Evolutionary conservation across 2,329 filamentous ascomycete species (phyloP).

Genomic region (Xylariaceae sp.): DNA sequence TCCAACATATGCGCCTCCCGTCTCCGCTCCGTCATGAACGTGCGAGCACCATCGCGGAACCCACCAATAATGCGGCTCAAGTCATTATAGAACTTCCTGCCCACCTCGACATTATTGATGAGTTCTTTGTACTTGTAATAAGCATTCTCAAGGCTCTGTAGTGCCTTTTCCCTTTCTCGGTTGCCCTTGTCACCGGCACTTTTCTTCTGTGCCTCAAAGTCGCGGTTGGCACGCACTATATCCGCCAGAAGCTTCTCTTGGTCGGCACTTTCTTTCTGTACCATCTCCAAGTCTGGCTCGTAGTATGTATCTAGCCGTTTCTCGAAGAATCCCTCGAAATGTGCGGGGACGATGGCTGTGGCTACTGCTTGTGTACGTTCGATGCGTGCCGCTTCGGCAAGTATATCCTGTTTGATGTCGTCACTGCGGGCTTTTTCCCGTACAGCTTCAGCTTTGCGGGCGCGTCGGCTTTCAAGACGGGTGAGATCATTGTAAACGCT

Average conservation of each 20-base stretch:
- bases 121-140: constrained; percentile 98
- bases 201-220: constrained; percentile 70
- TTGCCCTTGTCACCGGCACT: constrained; percentile 59
- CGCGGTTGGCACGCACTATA: constrained; percentile 70
- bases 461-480: constrained; percentile 74
- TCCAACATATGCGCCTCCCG: constrained; percentile 70
- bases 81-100: constrained; percentile 96
- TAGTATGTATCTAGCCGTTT: constrained; percentile 71
- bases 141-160: constrained; percentile 85
- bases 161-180: constrained; percentile 73
- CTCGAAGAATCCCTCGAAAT: constrained; percentile 91
- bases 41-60: constrained; percentile 72
- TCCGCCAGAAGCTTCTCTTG: constrained; percentile 69
- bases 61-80: constrained; percentile 77
- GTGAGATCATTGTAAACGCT: constrained; percentile 80
- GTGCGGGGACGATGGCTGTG: constrained; percentile 77
- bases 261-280: constrained; percentile 68
- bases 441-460: constrained; percentile 74
- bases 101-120: constrained; percentile 83
- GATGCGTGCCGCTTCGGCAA: constrained; percentile 76
- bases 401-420: constrained; percentile 81
- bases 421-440: constrained; percentile 78
- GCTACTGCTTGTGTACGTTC: constrained; percentile 77
- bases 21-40: constrained; percentile 75
- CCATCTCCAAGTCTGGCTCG: constrained; percentile 68